Evolutionary conservation across 140 eudicot species (phyloP), one percentile per base, ranked within the genome.

Genomic region (Ambrosia hybrid): DNA sequence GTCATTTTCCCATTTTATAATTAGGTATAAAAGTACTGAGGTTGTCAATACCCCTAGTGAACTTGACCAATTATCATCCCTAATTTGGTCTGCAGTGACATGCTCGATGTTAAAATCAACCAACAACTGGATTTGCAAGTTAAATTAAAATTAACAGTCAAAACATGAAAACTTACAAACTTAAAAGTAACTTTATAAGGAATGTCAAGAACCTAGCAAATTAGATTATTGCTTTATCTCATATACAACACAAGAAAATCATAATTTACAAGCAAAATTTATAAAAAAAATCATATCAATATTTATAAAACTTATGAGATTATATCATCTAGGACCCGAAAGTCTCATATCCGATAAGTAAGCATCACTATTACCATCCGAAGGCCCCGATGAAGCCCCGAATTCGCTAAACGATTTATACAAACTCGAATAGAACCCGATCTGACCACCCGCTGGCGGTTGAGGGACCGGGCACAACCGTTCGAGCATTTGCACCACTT

Each of bases 401-500:
- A 68, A 87, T 36, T 82, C 96, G 17, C 96, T 92, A 11, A 71
- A 63, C 11, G 91, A 82, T 74, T 78, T 89, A 33, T 78, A 89
- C 80, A 82, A 70, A 57, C 71, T 86, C 13, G 90, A 73, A 76
- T 67, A 82, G 17, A 88, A 70, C 36, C 84, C 85, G 37, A 57
- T 55, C 11, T 73, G 95, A 21, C 85, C 71, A 21, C 26, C 26
- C 26, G 57, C 56, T 4, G 98, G 97, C 3, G 99, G 97, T 6
- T 76, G 76, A 43, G 91, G 89, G 6, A 88, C 97, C 7, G 85
- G 85, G 6, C 83, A 61, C 4, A 86, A 57, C 57, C 97, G 90
- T 83, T 93, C 97, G 8, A 93, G 99, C 99, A 90, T 87, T 71
- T 84, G 98, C 34, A 92, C 96, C 46, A 92, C 98, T 75, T 79